Evolutionary conservation across 805 yeast species (phyloP), one percentile per base, ranked within the genome.

Genomic region (Saturnispora gosingensis): DNA sequence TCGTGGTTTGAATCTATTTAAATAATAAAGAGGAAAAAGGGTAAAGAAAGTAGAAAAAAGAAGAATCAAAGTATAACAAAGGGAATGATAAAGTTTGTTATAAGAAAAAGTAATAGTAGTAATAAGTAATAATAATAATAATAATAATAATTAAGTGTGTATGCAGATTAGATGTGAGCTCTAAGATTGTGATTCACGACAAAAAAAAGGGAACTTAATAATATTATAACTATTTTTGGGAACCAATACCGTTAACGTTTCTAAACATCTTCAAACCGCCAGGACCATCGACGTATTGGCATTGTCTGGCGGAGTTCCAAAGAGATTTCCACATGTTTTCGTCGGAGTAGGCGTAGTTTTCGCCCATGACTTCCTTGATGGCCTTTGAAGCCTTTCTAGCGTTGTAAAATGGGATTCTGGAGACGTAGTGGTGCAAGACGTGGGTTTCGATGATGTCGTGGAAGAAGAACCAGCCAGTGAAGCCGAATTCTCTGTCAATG

Each of bases 361-460:
- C 76, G 60, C 96, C 96, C 93, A 87, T 83, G 54, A 84, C 91
- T 68, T 82, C 80, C 71, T 82, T 80, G 68, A 87, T 82, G 50
- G 86, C 91, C 55, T 72, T 88, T 54, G 88, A 75, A 46, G 85
- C 93, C 62, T 78, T 80, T 67, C 91, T 76, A n/a, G 83, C 95
- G 61, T 85, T 83, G 75, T 87, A 87, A 72, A 88, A 88, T 46
- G 96, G 96, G 58, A 87, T 85, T 67, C 95, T 75, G 10, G 90
- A 82, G 56, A 79, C 82, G 67, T 78, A 88, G 71, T 87, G 96
- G 71, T 87, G 96, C 61, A 84, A 75, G 50, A 88, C 95, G 66
- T 87, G 96, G 49, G 96, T 88, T 72, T 87, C 96, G 63, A 87
- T 86, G 63, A 87, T 87, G 66, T 85, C 95, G 69, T 87, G 96